These are phyloP conservation scores for Heimioporus sp. DNA, from an alignment of 768 basidiomycete species.

Conservation along the genomic window DNA sequence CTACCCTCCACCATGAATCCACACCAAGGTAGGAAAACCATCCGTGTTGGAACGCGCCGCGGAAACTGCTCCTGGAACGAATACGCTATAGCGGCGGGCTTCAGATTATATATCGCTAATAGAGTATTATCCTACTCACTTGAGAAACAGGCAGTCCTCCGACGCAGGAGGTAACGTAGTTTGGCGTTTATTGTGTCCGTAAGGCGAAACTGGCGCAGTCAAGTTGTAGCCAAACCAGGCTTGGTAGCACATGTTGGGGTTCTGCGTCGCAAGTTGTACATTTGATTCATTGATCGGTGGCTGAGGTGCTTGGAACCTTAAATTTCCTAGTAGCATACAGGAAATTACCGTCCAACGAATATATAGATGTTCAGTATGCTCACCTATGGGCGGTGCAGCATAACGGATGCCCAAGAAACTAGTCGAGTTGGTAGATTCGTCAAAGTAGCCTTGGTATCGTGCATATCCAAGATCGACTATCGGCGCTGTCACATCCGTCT, in stretches of 20 bases:
- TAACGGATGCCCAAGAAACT: constrained; percentile 38
- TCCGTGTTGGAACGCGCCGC: not conserved
- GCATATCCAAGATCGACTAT: constrained; percentile 31
- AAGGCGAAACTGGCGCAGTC: too few species aligned
- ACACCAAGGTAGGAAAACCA: constrained; percentile 33
- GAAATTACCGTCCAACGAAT: not conserved
- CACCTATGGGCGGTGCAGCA: constrained; percentile 49
- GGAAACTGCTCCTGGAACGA: constrained; percentile 6
- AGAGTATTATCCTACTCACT: constrained; percentile 4
- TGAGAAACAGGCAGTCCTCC: constrained; percentile 35
- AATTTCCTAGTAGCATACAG: constrained; percentile 5
- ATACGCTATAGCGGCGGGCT: constrained; percentile 4
- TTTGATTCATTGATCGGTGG: constrained; percentile 12
- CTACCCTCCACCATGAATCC: constrained; percentile 38
- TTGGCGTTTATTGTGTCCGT: not conserved
- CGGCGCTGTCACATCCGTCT: constrained; percentile 2
- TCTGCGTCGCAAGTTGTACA: constrained; percentile 25
- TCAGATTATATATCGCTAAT: too few species aligned
- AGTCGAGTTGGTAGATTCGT: constrained; percentile 19
- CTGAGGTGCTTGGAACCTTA: constrained; percentile 31
- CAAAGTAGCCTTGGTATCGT: constrained; percentile 27
- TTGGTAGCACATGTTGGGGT: constrained; percentile 29
- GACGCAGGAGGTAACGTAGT: constrained; percentile 7
- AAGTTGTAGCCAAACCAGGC: not conserved
- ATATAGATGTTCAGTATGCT: not conserved